Evolutionary conservation across 139 green algal genomes (phyloP), one percentile per base, ranked within the genome.

Genomic region (Closterium sp.): DNA sequence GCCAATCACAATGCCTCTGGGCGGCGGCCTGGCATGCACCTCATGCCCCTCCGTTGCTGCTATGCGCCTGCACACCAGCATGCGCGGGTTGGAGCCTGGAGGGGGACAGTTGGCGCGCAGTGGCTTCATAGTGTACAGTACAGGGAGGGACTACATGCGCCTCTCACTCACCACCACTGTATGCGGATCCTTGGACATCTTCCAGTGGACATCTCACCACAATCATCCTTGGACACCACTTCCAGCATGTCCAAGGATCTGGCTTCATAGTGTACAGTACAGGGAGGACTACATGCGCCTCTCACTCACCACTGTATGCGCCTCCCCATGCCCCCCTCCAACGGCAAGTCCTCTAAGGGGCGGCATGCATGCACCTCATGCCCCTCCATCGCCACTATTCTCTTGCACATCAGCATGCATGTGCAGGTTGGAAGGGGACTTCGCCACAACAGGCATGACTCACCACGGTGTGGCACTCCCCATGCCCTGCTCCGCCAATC

Each of bases 31-130:
- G 38, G 55, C 55, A 76, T 76, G 55, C 55, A 76, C 43, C 43
- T 66, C 43, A 16, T 66, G 43, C 55, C 55, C 55, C 16, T 76
- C 94, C 38, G 97, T 30, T 0, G 93, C 96, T 10, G 96, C 83
- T 34, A 98, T 92, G 0, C 97, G 91, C 93, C 97, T 98, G 93
- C 93, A 96, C 34, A 98, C 96, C 43, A 94, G 92, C 33, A 97
- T 91, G n/a, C 91, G 91, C 38, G 96, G 96, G 88, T 97, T 96
- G 33, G 95, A 93, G 33, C n/a, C n/a, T 66, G 21, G 16, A 76
- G 16, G 12, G 55, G 16, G 55, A 28, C 1, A 76, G 16, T 76
- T 76, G 55, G 55, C 55, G n/a, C n/a, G n/a, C n/a, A n/a, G n/a
- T n/a, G n/a, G n/a, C n/a, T n/a, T n/a, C n/a, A n/a, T n/a, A n/a